Conservation (phyloP, 2,329 filamentous ascomycete genomes). For the Acephala macrosclerotiorum region DNA sequence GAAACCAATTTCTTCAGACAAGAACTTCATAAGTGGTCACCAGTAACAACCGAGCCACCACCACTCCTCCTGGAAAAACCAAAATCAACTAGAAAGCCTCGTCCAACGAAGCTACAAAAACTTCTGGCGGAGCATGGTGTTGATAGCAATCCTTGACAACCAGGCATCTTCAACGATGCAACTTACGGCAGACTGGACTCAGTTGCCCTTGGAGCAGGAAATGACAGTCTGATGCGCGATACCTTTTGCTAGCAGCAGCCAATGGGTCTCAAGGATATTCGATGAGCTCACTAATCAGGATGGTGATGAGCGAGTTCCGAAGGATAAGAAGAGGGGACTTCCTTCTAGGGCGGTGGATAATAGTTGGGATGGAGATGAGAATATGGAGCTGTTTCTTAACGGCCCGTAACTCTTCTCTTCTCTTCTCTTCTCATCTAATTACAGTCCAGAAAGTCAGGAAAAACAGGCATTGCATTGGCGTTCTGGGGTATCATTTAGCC, state of each 20-base stretch:
- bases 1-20: slow-evolving; percentile 99
- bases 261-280: slow-evolving; percentile 41
- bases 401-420: too few relatives aligned
- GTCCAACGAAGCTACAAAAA: slow-evolving; percentile 96
- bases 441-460: too few relatives aligned
- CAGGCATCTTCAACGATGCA: slow-evolving; percentile 39
- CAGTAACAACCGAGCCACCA: slow-evolving; percentile 85
- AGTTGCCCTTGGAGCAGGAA: slow-evolving; percentile 31
- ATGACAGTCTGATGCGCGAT: slow-evolving; percentile 40
- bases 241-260: slow-evolving; percentile 35
- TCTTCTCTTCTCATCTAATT: too few relatives aligned
- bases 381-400: too few relatives aligned
- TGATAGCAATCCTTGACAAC: slow-evolving; percentile 50
- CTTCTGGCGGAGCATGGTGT: slow-evolving; percentile 89
- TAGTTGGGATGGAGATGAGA: background rate
- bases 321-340: slow-evolving; percentile 26
- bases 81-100: slow-evolving; percentile 90
- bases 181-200: slow-evolving; percentile 39
- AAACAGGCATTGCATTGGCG: too few relatives aligned
- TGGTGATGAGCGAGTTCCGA: slow-evolving; percentile 33
- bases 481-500: too few relatives aligned
- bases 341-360: background rate
- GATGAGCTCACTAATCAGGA: slow-evolving; percentile 43
- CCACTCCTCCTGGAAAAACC: slow-evolving; percentile 88
- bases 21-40: slow-evolving; percentile 93